Percentiles rank a stretch among this genome's conserved stretches.
Evolutionary conservation across 2,329 filamentous ascomycete species (phyloP).

Genomic region (Reticulascus tulasneorum): DNA sequence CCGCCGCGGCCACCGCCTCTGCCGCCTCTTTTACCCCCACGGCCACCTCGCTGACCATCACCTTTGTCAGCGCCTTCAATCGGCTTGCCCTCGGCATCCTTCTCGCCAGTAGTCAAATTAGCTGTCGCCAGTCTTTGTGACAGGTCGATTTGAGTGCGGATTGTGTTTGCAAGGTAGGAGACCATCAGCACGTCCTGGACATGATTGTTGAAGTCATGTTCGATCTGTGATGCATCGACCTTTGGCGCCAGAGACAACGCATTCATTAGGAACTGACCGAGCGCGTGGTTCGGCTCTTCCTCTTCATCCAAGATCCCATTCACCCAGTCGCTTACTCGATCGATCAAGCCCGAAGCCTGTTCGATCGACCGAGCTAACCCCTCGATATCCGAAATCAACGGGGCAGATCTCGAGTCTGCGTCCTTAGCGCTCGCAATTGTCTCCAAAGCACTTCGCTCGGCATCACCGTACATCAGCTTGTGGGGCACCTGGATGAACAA

Average conservation of each 20-base stretch:
- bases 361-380: constrained; percentile 79
- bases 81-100: constrained; percentile 44
- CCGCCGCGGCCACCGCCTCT: constrained; percentile 48
- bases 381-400: constrained; percentile 84
- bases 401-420: constrained; percentile 66
- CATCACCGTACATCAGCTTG: constrained; percentile 83
- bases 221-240: constrained; percentile 84
- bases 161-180: constrained; percentile 96
- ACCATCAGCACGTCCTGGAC: constrained; percentile 98
- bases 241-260: constrained; percentile 90
- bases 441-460: constrained; percentile 65
- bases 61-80: constrained; percentile 37
- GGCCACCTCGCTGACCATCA: constrained; percentile 39
- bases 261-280: constrained; percentile 95
- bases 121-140: constrained; percentile 91
- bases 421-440: constrained; percentile 80
- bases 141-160: constrained; percentile 97
- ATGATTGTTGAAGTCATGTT: constrained; percentile 99
- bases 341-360: constrained; percentile 83
- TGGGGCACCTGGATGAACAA: constrained; percentile 97
- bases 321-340: constrained; percentile 88
- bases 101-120: constrained; percentile 50
- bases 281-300: constrained; percentile 78
- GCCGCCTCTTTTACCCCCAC: constrained; percentile 45
- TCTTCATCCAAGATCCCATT: constrained; percentile 93